Percentiles rank a stretch among this genome's conserved stretches.
phyloP scores from a whole-genome alignment of 768 basidiomycete genomes.

The Leccinum disarticulatum region DNA sequence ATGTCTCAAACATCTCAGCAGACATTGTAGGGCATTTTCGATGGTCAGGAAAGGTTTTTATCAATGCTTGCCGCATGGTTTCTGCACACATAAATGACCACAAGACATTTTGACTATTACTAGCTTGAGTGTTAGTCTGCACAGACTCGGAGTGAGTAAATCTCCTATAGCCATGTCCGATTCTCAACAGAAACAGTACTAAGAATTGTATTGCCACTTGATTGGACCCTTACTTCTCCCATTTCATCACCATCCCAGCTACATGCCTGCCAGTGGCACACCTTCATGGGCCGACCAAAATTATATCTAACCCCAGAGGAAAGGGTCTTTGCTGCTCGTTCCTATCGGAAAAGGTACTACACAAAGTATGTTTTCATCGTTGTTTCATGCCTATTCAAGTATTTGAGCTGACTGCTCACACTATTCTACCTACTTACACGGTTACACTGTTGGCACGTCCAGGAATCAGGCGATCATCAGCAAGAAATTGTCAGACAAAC shows the following conservation, averaged over 20 bases:
- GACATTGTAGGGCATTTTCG: too few species aligned
- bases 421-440: background rate
- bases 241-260: background rate
- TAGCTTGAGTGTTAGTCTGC: too few species aligned
- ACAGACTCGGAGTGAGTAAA: background rate
- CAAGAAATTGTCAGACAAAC: background rate
- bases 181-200: background rate
- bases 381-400: too few species aligned
- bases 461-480: background rate
- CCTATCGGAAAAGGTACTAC: background rate
- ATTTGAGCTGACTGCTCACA: background rate
- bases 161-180: background rate
- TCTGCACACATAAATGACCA: too few species aligned
- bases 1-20: too few species aligned
- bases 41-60: too few species aligned
- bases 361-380: background rate
- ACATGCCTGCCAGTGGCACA: too few species aligned
- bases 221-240: background rate
- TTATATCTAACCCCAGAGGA: background rate
- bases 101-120: too few species aligned
- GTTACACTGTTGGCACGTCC: background rate
- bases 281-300: background rate
- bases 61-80: too few species aligned
- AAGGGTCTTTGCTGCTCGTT: background rate
- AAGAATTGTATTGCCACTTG: too few species aligned